Evolutionary conservation across 1,284 basidiomycete species (phyloP).

Genomic region (Pseudozyma sp.): DNA sequence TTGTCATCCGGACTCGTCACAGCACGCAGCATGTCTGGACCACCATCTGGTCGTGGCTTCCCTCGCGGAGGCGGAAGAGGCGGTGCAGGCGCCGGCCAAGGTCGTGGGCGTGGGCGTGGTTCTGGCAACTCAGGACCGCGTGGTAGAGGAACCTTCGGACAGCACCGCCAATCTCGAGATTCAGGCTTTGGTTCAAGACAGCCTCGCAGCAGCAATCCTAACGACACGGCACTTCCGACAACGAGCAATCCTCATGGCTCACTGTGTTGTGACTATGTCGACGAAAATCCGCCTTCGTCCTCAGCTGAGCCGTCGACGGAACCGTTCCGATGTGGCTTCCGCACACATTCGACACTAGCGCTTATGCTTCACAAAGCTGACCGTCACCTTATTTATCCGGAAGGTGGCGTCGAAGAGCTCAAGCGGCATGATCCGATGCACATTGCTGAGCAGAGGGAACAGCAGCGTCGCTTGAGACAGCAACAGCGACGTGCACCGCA

Average conservation of each 20-base stretch:
- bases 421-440: constrained; percentile 60
- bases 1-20: neutral
- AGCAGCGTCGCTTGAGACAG: constrained; percentile 25
- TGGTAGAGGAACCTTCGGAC: constrained; percentile 25
- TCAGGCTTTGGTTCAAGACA: constrained; percentile 29
- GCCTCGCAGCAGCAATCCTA: neutral
- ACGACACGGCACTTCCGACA: neutral
- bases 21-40: constrained; percentile 17
- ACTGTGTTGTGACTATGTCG: constrained; percentile 39
- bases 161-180: constrained; percentile 41
- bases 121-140: constrained; percentile 7
- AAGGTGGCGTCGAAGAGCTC: constrained; percentile 62
- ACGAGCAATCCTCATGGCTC: constrained; percentile 14
- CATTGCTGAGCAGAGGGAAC: constrained; percentile 58
- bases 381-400: constrained; percentile 63
- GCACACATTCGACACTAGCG: constrained; percentile 33
- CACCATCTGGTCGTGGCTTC: constrained; percentile 2
- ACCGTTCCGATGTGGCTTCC: constrained; percentile 37
- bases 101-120: constrained; percentile 17
- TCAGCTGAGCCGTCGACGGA: constrained; percentile 19
- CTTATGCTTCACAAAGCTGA: constrained; percentile 65
- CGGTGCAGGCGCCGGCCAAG: constrained; percentile 12
- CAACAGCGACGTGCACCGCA: constrained; percentile 26
- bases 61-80: constrained; percentile 21
- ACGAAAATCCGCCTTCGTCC: constrained; percentile 30